These are phyloP conservation scores for Nothophytophthora sp. DNA, from an alignment of 352 stramenopile genomes.

Conservation along the genomic window DNA sequence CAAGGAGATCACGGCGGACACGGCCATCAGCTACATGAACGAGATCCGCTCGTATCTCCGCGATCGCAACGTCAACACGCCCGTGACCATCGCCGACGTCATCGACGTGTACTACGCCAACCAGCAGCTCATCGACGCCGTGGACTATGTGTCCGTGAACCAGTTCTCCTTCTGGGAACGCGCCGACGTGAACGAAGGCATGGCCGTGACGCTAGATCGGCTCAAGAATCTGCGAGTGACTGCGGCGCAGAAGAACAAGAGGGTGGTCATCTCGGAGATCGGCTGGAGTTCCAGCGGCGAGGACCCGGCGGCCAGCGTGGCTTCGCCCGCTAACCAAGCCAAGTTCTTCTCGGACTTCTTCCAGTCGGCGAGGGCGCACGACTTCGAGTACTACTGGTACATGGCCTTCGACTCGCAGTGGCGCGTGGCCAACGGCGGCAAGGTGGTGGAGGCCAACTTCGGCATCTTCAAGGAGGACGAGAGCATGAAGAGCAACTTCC, in stretches of 20 bases:
- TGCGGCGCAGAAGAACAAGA: slow-evolving; percentile 53
- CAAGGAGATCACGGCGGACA: slow-evolving; percentile 42
- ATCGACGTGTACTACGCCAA: slow-evolving; percentile 75
- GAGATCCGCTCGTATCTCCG: slow-evolving; percentile 55
- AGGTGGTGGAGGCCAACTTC: slow-evolving; percentile 68
- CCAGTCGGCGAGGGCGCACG: slow-evolving; percentile 40
- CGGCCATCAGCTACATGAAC: slow-evolving; percentile 61
- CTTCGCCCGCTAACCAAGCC: slow-evolving; percentile 52
- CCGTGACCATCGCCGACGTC: slow-evolving; percentile 70
- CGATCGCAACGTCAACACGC: slow-evolving; percentile 39
- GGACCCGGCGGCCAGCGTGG: slow-evolving; percentile 26
- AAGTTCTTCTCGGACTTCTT: slow-evolving; percentile 79
- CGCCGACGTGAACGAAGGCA: slow-evolving; percentile 46
- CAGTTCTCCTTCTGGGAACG: slow-evolving; percentile 83
- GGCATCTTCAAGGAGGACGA: slow-evolving; percentile 55
- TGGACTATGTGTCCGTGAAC: slow-evolving; percentile 76
- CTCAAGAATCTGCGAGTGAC: slow-evolving; percentile 45
- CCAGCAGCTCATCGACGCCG: slow-evolving; percentile 50
- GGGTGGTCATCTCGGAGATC: slow-evolving; percentile 66
- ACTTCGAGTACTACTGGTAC: slow-evolving; percentile 79
- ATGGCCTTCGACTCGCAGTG: slow-evolving; percentile 67
- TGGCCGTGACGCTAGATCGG: slow-evolving; percentile 50
- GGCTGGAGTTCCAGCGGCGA: slow-evolving; percentile 61
- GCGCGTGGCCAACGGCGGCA: slow-evolving; percentile 42
- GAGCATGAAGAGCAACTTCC: slow-evolving; percentile 63